Percentiles rank a stretch among this genome's conserved stretches.
Conservation (phyloP, 1,139 yeast genomes). For the Blastobotrys petasosporus region DNA sequence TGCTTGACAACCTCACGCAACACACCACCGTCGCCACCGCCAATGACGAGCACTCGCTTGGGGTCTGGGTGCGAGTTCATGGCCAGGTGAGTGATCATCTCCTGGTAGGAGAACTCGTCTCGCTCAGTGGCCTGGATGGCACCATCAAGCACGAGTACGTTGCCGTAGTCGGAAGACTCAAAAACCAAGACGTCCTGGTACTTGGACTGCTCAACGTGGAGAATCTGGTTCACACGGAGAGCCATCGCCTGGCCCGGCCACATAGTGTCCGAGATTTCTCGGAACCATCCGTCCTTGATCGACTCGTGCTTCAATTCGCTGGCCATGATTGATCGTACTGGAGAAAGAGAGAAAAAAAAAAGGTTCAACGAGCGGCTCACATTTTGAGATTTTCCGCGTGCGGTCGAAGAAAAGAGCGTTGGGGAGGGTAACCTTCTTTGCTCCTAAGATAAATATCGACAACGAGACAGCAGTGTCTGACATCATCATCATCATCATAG, state of each 20-base stretch:
- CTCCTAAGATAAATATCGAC: too few species aligned
- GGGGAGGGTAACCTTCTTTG: slow-evolving; percentile 2
- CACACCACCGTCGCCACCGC: slow-evolving; percentile 95
- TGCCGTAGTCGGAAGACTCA: slow-evolving; percentile 69
- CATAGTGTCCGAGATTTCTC: slow-evolving; percentile 76
- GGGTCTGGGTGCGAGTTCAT: slow-evolving; percentile 71
- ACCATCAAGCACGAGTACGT: slow-evolving; percentile 79
- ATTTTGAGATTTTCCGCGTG: background rate
- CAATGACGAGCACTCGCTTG: slow-evolving; percentile 71
- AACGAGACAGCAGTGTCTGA: too few species aligned
- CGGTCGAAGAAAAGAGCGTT: background rate
- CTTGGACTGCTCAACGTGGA: slow-evolving; percentile 67
- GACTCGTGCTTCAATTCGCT: slow-evolving; percentile 33
- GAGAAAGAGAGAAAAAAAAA: background rate
- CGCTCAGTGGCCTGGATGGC: slow-evolving; percentile 84
- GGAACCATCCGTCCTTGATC: slow-evolving; percentile 74
- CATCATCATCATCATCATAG: background rate
- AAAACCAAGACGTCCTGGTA: slow-evolving; percentile 82
- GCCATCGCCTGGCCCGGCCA: slow-evolving; percentile 98
- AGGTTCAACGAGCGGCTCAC: background rate
- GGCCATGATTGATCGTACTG: slow-evolving; percentile 19
- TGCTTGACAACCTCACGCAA: slow-evolving; percentile 82
- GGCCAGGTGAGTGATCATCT: slow-evolving; percentile 78
- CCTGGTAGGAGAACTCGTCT: slow-evolving; percentile 85
- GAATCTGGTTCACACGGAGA: slow-evolving; percentile 67